A percentile compares a stretch with the other conserved stretches of the same genome.
phyloP scores from a whole-genome alignment of 768 basidiomycete species.

The Panellus pusillus region DNA sequence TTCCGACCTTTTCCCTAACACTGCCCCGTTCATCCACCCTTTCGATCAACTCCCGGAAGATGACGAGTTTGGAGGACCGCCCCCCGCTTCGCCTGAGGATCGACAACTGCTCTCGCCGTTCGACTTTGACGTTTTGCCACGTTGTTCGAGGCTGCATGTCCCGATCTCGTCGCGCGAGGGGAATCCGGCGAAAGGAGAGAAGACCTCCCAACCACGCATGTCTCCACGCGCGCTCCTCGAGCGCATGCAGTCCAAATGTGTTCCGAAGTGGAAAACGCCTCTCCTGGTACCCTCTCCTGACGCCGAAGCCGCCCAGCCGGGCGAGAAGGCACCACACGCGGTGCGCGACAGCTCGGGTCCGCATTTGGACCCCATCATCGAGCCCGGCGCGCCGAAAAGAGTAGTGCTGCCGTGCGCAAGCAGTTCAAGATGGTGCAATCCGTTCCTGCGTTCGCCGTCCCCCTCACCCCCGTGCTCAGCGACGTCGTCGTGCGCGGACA shows the following conservation, averaged over 20 bases:
- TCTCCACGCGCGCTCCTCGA: slow-evolving; percentile 35
- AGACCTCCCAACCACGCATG: slow-evolving; percentile 22
- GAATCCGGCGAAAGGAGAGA: slow-evolving; percentile 20
- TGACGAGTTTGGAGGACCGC: slow-evolving; percentile 28
- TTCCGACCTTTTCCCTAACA: slow-evolving; percentile 32
- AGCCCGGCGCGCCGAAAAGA: slow-evolving; percentile 18
- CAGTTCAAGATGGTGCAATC: slow-evolving; percentile 47
- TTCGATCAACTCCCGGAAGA: slow-evolving; percentile 36
- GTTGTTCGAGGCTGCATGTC: slow-evolving; percentile 15
- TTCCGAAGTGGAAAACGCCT: slow-evolving; percentile 12
- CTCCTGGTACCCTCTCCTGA: not conserved
- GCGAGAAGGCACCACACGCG: slow-evolving; percentile 17
- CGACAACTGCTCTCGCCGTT: slow-evolving; percentile 43
- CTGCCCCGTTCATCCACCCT: slow-evolving; percentile 52
- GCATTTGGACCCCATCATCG: slow-evolving; percentile 10
- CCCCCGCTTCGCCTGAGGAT: slow-evolving; percentile 33
- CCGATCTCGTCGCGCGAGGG: not conserved
- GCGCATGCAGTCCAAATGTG: slow-evolving; percentile 45
- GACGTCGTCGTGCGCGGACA: slow-evolving; percentile 76
- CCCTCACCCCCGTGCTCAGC: slow-evolving; percentile 67
- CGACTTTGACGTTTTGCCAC: slow-evolving; percentile 54
- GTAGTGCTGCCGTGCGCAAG: slow-evolving; percentile 29
- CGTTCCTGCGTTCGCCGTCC: slow-evolving; percentile 71
- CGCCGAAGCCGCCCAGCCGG: not conserved
- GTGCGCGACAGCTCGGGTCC: slow-evolving; percentile 13